Conservation (phyloP, 2,329 filamentous ascomycete genomes). For the Trichophyton rubrum region DNA sequence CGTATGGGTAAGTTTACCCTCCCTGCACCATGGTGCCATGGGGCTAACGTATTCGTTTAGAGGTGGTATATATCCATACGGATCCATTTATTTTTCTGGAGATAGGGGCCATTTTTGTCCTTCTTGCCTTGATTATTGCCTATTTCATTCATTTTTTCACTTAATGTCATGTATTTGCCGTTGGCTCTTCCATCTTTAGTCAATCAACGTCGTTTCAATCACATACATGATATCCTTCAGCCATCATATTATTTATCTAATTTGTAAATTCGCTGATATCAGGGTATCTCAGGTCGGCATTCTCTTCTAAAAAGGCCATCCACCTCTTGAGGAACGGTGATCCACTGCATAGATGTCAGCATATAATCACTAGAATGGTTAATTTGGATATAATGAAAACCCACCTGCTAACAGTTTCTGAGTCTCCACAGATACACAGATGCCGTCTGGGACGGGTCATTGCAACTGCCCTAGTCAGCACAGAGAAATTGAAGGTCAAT, state of each 20-base stretch:
- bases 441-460: constrained; percentile 93
- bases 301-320: constrained; percentile 84
- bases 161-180: background rate
- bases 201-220: background rate
- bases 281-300: constrained; percentile 82
- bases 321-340: constrained; percentile 75
- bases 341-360: constrained; percentile 45
- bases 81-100: background rate
- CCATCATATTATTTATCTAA: background rate
- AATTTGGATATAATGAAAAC: constrained; percentile 26
- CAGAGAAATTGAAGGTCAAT: background rate
- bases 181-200: background rate
- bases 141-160: background rate
- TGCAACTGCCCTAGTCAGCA: constrained; percentile 49
- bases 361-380: background rate
- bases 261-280: constrained; percentile 38
- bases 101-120: background rate
- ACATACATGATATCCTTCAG: background rate
- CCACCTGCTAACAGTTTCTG: constrained; percentile 80
- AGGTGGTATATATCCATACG: background rate
- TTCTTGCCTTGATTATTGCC: background rate
- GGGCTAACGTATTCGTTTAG: background rate
- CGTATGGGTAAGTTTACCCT: background rate
- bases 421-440: constrained; percentile 82
- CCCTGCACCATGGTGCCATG: background rate